Conservation (phyloP, 2,329 filamentous ascomycete genomes). For the Onygenales sp. region DNA sequence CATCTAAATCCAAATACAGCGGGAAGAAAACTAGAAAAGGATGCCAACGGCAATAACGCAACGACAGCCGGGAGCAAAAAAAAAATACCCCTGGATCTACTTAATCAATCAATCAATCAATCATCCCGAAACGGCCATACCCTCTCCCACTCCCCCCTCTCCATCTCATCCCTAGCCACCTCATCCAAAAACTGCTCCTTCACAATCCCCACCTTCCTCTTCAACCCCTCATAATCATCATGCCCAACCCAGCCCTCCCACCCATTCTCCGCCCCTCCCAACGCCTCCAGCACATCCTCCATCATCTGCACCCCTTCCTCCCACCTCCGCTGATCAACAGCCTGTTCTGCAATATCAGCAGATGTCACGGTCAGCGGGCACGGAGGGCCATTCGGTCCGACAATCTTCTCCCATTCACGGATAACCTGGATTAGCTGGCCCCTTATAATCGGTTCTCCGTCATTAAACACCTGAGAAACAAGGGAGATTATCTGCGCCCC, state of each 20-base stretch:
- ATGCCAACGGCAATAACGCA: neutral
- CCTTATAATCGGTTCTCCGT: slow-evolving; percentile 4
- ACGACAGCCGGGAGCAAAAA: neutral
- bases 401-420: slow-evolving; percentile 4
- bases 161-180: neutral
- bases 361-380: slow-evolving; percentile 1
- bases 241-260: slow-evolving; percentile 6
- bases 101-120: neutral
- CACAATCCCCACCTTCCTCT: neutral
- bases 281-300: slow-evolving; percentile 3
- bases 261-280: slow-evolving; percentile 4
- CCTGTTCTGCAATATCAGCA: slow-evolving; percentile 4
- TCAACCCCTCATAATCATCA: slow-evolving; percentile 4
- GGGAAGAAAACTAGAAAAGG: neutral
- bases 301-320: slow-evolving; percentile 3
- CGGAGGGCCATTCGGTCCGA: neutral
- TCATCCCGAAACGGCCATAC: slow-evolving; percentile 1
- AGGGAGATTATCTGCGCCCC: slow-evolving; percentile 2
- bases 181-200: slow-evolving; percentile 2
- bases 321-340: slow-evolving; percentile 3
- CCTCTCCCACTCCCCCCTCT: neutral
- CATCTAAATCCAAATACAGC: neutral
- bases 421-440: slow-evolving; percentile 2
- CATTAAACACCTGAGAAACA: slow-evolving; percentile 1
- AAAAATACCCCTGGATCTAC: neutral